Base-by-base conservation (phyloP, 1,284 basidiomycete species). In the Apiotrichum veenhuisii region DNA sequence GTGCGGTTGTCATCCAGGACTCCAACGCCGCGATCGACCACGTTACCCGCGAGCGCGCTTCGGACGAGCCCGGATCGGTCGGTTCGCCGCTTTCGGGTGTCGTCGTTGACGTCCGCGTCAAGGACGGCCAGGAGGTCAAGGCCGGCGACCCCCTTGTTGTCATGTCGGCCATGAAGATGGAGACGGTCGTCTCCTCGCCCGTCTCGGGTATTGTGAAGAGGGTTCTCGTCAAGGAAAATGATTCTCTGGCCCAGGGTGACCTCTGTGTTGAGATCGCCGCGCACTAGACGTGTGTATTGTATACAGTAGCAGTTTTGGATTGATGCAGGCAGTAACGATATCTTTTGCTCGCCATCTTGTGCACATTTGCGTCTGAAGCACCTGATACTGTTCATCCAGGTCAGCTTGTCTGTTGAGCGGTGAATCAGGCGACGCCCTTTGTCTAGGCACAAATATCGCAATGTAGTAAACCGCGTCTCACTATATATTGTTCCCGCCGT, bases 81-180 rank as follows among this genome's bases (percentile, higher is more conserved):
- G 95, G 94, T 61, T 91, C 92, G 46, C 90, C 91, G 2, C 94
- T 95, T 91, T 36, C 40, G 10, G 59, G 59, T 55, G 95, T 98
- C 50, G 92, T 98, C 51, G 89, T 98, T 26, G 96, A 98, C 77
- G 91, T 99, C 51, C 84, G 95, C 65, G 94, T 96, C 61, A 92
- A 96, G 80, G 94, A 98, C 78, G 93, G 92, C 49, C 88, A 93
- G 62, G 87, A 93, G 72, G 91, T 99, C 78, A 96, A 90, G 86
- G 95, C 92, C 77, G 96, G 96, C 60, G 96, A 99, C 72, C 62
- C 76, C 83, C 61, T 44, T 12, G 34, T 36, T 15, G 43, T 52
- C 23, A 40, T 52, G 30, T 40, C 27, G 12, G 48, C 50, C 10
- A 50, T 55, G 43, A 53, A 93, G 89, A 94, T 96, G 91, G 95